Percentiles rank a stretch among this genome's conserved stretches.
phyloP scores from a whole-genome alignment of 2,329 filamentous ascomycete species.

The Purpureocillium lavendulum region DNA sequence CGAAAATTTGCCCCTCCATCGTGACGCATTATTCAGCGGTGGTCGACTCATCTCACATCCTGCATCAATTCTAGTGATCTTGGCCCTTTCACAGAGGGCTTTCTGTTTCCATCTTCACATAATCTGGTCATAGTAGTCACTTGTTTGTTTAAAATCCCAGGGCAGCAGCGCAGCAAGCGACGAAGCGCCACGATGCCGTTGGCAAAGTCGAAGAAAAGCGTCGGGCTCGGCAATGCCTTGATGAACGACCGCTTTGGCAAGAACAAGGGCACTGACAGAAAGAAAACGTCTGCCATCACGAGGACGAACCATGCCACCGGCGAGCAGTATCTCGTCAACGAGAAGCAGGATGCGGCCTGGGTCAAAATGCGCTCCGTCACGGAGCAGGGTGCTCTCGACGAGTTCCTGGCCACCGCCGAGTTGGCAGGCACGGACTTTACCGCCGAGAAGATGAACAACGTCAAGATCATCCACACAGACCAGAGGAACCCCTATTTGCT shows the following conservation, averaged over 20 bases:
- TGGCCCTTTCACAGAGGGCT: too few relatives aligned
- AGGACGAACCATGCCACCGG: conserved; percentile 73
- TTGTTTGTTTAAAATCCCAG: too few relatives aligned
- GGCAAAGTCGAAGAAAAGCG: conserved; percentile 89
- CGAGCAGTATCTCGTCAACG: conserved; percentile 87
- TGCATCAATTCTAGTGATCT: too few relatives aligned
- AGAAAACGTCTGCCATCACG: conserved; percentile 51
- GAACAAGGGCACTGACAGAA: conserved; percentile 77
- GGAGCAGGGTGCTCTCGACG: conserved; percentile 91
- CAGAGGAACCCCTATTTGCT: conserved; percentile 93
- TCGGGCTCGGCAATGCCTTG: conserved; percentile 91
- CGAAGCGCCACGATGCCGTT: conserved; percentile 34
- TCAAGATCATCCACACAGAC: conserved; percentile 96
- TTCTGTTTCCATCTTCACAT: too few relatives aligned
- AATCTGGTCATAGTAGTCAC: too few relatives aligned
- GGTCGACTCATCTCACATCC: neutral
- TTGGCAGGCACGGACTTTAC: conserved; percentile 98
- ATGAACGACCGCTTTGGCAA: conserved; percentile 99
- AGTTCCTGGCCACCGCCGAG: conserved; percentile 92
- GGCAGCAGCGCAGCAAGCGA: too few relatives aligned
- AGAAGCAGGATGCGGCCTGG: conserved; percentile 85
- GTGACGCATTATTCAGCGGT: conserved; percentile 29
- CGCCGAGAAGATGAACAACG: conserved; percentile 96
- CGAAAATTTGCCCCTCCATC: conserved; percentile 43
- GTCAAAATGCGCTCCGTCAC: conserved; percentile 99